Evolutionary conservation across 2,329 filamentous ascomycete species (phyloP), one percentile per base, ranked within the genome.

Genomic region (Reticulascus tulasneorum): DNA sequence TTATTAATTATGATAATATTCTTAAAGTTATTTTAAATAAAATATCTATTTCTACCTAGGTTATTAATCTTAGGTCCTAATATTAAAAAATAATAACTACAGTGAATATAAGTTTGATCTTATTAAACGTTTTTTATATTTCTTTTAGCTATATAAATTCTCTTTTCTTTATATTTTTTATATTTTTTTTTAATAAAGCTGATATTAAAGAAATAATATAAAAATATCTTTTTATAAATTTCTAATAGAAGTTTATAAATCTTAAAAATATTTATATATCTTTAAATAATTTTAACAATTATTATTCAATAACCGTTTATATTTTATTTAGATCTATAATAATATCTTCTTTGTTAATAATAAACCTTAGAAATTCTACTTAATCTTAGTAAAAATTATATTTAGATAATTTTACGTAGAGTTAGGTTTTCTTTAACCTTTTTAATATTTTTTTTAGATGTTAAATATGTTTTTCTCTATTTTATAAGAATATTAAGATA

Each of bases 71-170:
- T n/a, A n/a, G 17, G 17, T 6, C 17, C 11, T 27, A 27, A 27
- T 16, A n/a, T 27, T 27, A 27, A 12, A 27, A 16, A n/a, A n/a
- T 39, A 32, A 33, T 34, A 26, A 36, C 9, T n/a, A 38, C 35
- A n/a, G 7, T 27, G 17, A 16, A 27, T 27, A 27, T 27, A 13
- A 27, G 13, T 12, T 27, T 27, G 17, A 12, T 27, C n/a, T n/a
- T n/a, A 27, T 27, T 27, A 27, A 16, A 6, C n/a, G n/a, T 27
- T 27, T 13, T 27, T 27, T 12, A 27, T 27, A 27, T 12, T 32
- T 38, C 28, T 28, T 20, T 20, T 21, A 23, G 29, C 33, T 34
- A 4, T 9, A 31, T 27, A 25, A 19, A 22, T 19, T 12, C 22
- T 37, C 25, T 17, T 32, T 32, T 24, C 13, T 15, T 21, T 32